A percentile compares a stretch with the other conserved stretches of the same genome.
phyloP scores from a whole-genome alignment of 345 rosid species.

The Mallotus nudiflorus region DNA sequence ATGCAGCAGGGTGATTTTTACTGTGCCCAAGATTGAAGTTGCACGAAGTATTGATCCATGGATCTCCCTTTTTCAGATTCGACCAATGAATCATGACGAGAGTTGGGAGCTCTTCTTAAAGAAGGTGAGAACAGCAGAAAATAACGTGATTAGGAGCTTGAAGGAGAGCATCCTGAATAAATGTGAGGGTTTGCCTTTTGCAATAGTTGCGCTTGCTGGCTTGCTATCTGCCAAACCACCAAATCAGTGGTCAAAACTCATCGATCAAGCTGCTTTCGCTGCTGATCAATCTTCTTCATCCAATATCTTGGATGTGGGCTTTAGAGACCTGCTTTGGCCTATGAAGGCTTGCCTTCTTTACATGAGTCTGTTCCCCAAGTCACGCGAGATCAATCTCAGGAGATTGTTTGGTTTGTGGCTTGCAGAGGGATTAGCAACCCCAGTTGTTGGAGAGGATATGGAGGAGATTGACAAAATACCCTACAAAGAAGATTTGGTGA shows the following conservation, averaged over 20 bases:
- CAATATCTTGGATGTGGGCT: constrained; percentile 14
- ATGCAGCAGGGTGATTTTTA: not conserved
- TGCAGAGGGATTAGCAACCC: constrained; percentile 35
- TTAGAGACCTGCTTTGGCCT: constrained; percentile 3
- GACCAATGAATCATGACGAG: not conserved
- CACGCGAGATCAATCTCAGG: constrained; percentile 29
- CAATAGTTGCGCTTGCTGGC: constrained; percentile 2
- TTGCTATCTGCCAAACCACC: not conserved
- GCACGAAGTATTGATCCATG: not conserved
- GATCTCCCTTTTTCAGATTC: not conserved
- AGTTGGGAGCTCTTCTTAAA: not conserved
- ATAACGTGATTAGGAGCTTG: too few species aligned
- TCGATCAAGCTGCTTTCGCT: too few species aligned
- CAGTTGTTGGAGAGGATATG: too few species aligned
- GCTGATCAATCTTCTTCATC: too few species aligned
- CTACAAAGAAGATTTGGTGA: too few species aligned
- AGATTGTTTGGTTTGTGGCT: constrained; percentile 40
- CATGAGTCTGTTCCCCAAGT: constrained; percentile 40
- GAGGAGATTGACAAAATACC: too few species aligned
- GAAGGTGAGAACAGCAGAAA: too few species aligned
- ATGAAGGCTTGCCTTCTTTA: constrained; percentile 34
- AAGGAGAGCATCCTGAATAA: too few species aligned
- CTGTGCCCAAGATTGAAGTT: not conserved
- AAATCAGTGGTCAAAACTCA: too few species aligned
- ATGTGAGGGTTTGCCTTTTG: not conserved